Conservation (phyloP, 164 flowering plant species). For the Vitis amurensis region DNA sequence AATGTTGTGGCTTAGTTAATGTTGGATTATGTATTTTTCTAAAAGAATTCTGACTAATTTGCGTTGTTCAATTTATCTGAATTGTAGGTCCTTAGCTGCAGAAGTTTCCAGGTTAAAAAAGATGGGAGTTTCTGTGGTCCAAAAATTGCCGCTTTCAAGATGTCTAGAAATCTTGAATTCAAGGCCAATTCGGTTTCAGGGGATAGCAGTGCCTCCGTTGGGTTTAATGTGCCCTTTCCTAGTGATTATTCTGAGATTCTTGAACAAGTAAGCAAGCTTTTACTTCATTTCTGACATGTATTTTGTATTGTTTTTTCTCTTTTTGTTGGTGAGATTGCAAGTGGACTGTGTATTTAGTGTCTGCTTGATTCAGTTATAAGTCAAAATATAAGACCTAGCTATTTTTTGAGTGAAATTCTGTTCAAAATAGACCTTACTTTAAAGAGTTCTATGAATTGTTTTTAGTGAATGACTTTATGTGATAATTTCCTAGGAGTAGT, state of each 20-base stretch:
- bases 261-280: constrained; percentile 49
- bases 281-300: neutral
- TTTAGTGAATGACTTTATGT: too few relatives aligned
- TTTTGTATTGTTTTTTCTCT: neutral
- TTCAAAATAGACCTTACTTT: too few relatives aligned
- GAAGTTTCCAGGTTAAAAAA: constrained; percentile 10
- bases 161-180: constrained; percentile 17
- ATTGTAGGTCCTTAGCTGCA: constrained; percentile 18
- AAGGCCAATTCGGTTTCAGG: constrained; percentile 27
- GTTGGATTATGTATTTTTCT: neutral
- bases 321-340: neutral
- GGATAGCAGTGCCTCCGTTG: constrained; percentile 30
- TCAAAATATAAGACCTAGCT: too few relatives aligned
- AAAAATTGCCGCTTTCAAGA: constrained; percentile 3
- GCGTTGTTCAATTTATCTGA: neutral
- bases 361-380: too few relatives aligned
- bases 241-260: constrained; percentile 71
- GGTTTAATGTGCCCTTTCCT: constrained; percentile 62
- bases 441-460: too few relatives aligned
- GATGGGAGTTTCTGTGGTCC: constrained; percentile 3
- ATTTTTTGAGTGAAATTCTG: too few relatives aligned
- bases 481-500: too few relatives aligned
- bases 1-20: neutral
- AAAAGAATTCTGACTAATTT: neutral
- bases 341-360: neutral